phyloP scores from a whole-genome alignment of 768 basidiomycete species.

The Psilocybe azurescens region DNA sequence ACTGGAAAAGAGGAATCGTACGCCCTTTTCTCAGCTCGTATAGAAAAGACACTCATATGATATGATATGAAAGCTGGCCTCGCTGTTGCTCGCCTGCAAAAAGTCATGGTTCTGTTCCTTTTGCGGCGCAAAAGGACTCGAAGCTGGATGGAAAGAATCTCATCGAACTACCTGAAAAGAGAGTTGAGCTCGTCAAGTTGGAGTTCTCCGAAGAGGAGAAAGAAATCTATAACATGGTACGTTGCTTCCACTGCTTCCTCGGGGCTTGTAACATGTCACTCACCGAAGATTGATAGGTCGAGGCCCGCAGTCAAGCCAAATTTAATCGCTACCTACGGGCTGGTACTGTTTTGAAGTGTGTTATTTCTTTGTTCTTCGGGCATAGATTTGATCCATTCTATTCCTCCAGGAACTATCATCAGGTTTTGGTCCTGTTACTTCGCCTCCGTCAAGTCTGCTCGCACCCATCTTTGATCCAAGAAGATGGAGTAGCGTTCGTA shows the following conservation, averaged over 20 bases:
- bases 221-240: slow-evolving; percentile 63
- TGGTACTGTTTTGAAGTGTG: slow-evolving; percentile 72
- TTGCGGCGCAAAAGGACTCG: slow-evolving; percentile 69
- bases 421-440: slow-evolving; percentile 53
- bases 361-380: neutral
- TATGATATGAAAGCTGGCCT: slow-evolving; percentile 43
- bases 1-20: slow-evolving; percentile 58
- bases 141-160: slow-evolving; percentile 69
- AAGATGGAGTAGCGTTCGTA: slow-evolving; percentile 53
- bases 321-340: slow-evolving; percentile 68
- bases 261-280: neutral
- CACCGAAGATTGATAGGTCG: slow-evolving; percentile 42
- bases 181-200: slow-evolving; percentile 52
- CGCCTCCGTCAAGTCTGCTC: slow-evolving; percentile 72
- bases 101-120: slow-evolving; percentile 56
- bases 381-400: neutral
- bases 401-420: slow-evolving; percentile 55
- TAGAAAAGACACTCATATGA: slow-evolving; percentile 7
- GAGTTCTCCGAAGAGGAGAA: slow-evolving; percentile 67
- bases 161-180: slow-evolving; percentile 68
- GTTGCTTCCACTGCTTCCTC: slow-evolving; percentile 1
- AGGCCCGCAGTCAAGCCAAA: slow-evolving; percentile 55
- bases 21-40: slow-evolving; percentile 24
- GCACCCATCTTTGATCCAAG: slow-evolving; percentile 70
- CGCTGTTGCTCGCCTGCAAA: slow-evolving; percentile 64